A percentile compares a stretch with the other conserved stretches of the same genome.
Evolutionary conservation across 176 grass and related monocot genomes (phyloP).

Genomic region (Saccharum officinarum): DNA sequence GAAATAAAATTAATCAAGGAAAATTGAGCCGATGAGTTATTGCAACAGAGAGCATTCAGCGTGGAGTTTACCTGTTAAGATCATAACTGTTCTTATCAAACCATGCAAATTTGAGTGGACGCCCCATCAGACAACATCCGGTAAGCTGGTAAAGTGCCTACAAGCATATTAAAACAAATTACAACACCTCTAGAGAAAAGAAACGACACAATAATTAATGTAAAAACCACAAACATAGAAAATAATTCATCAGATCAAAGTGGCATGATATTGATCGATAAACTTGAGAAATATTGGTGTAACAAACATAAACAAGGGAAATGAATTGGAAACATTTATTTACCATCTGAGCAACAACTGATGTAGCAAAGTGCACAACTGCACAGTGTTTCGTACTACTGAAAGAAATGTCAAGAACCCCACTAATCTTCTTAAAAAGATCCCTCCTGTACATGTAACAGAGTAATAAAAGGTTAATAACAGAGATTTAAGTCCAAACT

Average conservation of each 20-base stretch:
- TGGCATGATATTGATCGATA: not conserved
- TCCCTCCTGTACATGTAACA: not conserved
- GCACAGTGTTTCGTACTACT: not conserved
- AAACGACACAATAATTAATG: not conserved
- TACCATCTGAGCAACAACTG: not conserved
- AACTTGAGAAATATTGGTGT: not conserved
- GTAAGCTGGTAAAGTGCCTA: not conserved
- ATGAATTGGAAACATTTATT: not conserved
- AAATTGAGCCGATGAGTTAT: not conserved
- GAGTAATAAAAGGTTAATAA: not conserved
- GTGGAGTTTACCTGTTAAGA: not conserved
- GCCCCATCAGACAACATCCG: not conserved
- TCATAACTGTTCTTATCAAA: not conserved
- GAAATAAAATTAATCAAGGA: not conserved
- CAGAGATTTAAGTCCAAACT: not conserved
- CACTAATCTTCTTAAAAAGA: not conserved
- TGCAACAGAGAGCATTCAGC: not conserved
- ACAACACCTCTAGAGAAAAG: not conserved
- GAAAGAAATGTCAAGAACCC: not conserved
- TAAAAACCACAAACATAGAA: not conserved
- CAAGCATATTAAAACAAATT: not conserved
- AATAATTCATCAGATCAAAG: not conserved
- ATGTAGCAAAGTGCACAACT: not conserved
- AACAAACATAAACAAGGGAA: not conserved
- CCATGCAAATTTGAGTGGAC: conserved; percentile 4